Evolutionary conservation across 2,329 filamentous ascomycete species (phyloP).

Genomic region (Aspergillus ruber): DNA sequence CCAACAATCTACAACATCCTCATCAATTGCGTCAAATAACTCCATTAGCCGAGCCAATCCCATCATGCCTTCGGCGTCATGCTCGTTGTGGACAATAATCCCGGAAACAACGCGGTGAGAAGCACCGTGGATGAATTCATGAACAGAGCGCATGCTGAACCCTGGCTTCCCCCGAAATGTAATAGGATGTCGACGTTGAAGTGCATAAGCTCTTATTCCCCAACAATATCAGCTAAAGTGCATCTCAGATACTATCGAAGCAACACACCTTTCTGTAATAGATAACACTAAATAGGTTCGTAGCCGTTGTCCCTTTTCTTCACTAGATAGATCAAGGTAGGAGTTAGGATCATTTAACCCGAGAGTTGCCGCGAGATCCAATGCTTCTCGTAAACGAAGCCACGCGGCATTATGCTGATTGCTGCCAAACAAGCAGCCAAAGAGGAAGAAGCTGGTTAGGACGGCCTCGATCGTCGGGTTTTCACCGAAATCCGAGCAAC

Average conservation of each 20-base stretch:
- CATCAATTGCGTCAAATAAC: slow-evolving; percentile 39
- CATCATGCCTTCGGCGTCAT: slow-evolving; percentile 38
- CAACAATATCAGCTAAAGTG: neutral
- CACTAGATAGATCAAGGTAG: slow-evolving; percentile 30
- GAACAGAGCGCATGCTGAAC: slow-evolving; percentile 34
- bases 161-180: slow-evolving; percentile 37
- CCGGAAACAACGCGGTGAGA: slow-evolving; percentile 32
- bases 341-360: slow-evolving; percentile 35
- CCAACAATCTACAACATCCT: slow-evolving; percentile 40
- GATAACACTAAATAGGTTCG: slow-evolving; percentile 32
- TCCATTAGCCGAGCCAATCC: slow-evolving; percentile 40
- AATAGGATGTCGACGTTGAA: slow-evolving; percentile 38
- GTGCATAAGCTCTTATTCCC: slow-evolving; percentile 33
- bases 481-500: slow-evolving; percentile 36
- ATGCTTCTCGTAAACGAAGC: slow-evolving; percentile 68
- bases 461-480: slow-evolving; percentile 36
- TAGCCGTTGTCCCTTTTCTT: slow-evolving; percentile 35
- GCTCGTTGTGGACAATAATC: slow-evolving; percentile 39
- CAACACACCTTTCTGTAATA: slow-evolving; percentile 27
- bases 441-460: slow-evolving; percentile 70
- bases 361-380: slow-evolving; percentile 36
- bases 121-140: slow-evolving; percentile 33
- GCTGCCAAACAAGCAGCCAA: slow-evolving; percentile 63
- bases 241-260: slow-evolving; percentile 2
- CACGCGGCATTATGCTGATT: slow-evolving; percentile 71